Evolutionary conservation across 139 green algal genomes (phyloP).

Genomic region (Closterium sp.): DNA sequence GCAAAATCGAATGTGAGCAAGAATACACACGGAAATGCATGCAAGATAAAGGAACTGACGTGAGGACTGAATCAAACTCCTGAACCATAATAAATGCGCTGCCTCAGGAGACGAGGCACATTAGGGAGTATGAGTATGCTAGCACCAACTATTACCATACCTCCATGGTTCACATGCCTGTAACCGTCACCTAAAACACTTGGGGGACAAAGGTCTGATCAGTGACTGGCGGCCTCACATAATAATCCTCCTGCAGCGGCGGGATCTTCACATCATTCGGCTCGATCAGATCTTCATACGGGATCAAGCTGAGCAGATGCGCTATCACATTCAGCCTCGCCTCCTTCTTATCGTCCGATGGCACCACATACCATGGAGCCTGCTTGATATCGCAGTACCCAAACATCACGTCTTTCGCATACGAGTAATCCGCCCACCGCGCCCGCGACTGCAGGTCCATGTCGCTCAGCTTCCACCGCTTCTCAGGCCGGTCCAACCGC

Average conservation of each 20-base stretch:
- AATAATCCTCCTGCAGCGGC: constrained; percentile 39
- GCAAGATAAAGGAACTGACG: too few species aligned
- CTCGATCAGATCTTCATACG: constrained; percentile 45
- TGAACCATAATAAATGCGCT: too few species aligned
- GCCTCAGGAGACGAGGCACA: too few species aligned
- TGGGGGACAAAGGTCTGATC: constrained; percentile 41
- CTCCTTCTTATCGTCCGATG: constrained; percentile 54
- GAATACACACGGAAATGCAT: too few species aligned
- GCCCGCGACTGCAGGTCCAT: constrained; percentile 45
- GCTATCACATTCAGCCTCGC: constrained; percentile 52
- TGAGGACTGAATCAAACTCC: too few species aligned
- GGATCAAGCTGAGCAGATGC: constrained; percentile 47
- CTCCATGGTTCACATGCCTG: background rate
- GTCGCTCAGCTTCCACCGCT: constrained; percentile 53
- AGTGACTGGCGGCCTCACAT: constrained; percentile 26
- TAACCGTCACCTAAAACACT: constrained; percentile 1
- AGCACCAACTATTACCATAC: background rate
- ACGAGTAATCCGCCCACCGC: constrained; percentile 47
- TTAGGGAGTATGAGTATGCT: too few species aligned
- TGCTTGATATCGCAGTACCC: constrained; percentile 23
- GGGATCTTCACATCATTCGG: constrained; percentile 34
- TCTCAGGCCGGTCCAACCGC: constrained; percentile 21
- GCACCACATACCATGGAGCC: constrained; percentile 49
- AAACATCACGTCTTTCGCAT: constrained; percentile 52
- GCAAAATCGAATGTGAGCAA: too few species aligned